phyloP scores from a whole-genome alignment of 805 yeast genomes.

The Hanseniaspora vineae region DNA sequence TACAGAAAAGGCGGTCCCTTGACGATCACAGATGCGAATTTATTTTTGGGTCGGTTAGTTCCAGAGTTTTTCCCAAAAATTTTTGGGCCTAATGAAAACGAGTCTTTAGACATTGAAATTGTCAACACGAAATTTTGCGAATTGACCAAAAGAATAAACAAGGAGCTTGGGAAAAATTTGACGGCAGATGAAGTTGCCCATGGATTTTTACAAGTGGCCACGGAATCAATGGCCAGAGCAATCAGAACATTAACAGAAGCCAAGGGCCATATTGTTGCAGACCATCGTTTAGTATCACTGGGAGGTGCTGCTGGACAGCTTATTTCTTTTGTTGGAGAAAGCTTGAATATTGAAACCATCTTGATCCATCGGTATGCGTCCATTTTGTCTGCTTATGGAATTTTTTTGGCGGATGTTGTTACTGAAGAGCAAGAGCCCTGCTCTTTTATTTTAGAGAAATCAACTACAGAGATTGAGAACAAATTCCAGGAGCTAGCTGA shows the following conservation, averaged over 20 bases:
- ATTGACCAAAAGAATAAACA: slow-evolving; percentile 45
- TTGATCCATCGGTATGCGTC: slow-evolving; percentile 74
- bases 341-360: slow-evolving; percentile 55
- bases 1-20: slow-evolving; percentile 76
- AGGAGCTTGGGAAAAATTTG: slow-evolving; percentile 26
- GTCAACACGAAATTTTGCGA: slow-evolving; percentile 37
- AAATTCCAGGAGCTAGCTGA: slow-evolving; percentile 34
- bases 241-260: slow-evolving; percentile 77
- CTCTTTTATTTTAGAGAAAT: slow-evolving; percentile 28
- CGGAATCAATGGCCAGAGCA: slow-evolving; percentile 85
- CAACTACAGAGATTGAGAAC: slow-evolving; percentile 25
- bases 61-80: slow-evolving; percentile 71
- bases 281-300: slow-evolving; percentile 67
- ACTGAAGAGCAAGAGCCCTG: slow-evolving; percentile 70
- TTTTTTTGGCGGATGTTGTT: slow-evolving; percentile 76
- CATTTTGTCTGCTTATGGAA: slow-evolving; percentile 77
- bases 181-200: slow-evolving; percentile 59
- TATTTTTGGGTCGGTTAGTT: slow-evolving; percentile 55
- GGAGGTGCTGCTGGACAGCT: slow-evolving; percentile 96
- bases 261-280: slow-evolving; percentile 54
- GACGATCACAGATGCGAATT: slow-evolving; percentile 77
- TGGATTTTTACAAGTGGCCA: slow-evolving; percentile 75
- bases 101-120: slow-evolving; percentile 47
- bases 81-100: slow-evolving; percentile 70
- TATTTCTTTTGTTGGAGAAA: slow-evolving; percentile 63